Percentiles rank a stretch among this genome's conserved stretches.
These are phyloP conservation scores for Castanospermum australe DNA, from an alignment of 306 rosid species.

Conservation along the genomic window DNA sequence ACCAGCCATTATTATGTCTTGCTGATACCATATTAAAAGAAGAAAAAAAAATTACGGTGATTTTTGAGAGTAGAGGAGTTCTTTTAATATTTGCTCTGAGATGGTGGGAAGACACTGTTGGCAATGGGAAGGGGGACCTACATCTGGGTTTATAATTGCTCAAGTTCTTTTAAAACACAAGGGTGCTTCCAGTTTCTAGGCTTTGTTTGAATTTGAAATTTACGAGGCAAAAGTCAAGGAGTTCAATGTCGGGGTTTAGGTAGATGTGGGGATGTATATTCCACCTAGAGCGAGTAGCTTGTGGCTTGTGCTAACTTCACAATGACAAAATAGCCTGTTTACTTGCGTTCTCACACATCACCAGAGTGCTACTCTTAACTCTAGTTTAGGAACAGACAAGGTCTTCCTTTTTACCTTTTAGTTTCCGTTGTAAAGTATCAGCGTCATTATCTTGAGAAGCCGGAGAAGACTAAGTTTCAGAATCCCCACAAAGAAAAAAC, in stretches of 20 bases:
- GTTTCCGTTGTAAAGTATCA: not conserved
- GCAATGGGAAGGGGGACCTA: not conserved
- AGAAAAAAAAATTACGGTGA: not conserved
- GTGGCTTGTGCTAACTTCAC: not conserved
- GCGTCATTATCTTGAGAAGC: not conserved
- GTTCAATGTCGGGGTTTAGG: not conserved
- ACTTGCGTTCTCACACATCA: not conserved
- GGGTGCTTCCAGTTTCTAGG: not conserved
- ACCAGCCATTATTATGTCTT: not conserved
- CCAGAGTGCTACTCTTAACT: not conserved
- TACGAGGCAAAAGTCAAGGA: not conserved
- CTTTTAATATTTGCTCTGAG: not conserved
- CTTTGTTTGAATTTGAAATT: not conserved
- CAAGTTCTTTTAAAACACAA: not conserved
- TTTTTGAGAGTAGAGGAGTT: not conserved
- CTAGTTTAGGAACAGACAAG: constrained; percentile 4
- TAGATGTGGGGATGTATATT: not conserved
- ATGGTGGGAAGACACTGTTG: not conserved
- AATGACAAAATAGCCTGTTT: not conserved
- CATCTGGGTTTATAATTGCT: not conserved
- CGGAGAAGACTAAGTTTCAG: not conserved
- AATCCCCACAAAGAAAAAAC: not conserved
- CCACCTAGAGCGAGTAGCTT: too few relatives aligned
- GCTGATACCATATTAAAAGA: not conserved
- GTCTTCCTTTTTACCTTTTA: not conserved